Evolutionary conservation across 2,329 filamentous ascomycete species (phyloP).

Genomic region (Aspergillus novoparasiticus): DNA sequence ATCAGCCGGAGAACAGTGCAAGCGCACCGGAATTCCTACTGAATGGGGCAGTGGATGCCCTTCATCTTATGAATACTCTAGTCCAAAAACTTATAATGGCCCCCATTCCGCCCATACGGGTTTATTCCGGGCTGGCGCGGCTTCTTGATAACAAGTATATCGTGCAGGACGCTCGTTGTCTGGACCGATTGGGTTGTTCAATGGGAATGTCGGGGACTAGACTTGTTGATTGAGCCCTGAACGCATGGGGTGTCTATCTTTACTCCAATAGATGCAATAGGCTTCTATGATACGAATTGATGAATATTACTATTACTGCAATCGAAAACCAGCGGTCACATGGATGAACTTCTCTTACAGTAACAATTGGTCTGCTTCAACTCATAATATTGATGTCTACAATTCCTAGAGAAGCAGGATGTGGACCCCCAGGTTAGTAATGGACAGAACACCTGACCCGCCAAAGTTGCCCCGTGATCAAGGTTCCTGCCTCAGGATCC

Average conservation of each 20-base stretch:
- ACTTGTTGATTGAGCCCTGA: background rate
- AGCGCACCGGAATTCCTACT: background rate
- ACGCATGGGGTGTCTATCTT: background rate
- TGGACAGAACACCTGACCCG: background rate
- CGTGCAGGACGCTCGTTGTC: background rate
- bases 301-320: background rate
- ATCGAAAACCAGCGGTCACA: too few relatives aligned
- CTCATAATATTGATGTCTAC: background rate
- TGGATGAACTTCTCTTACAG: too few relatives aligned
- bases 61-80: background rate
- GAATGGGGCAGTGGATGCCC: background rate
- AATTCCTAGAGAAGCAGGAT: background rate
- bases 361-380: too few relatives aligned
- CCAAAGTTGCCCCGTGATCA: background rate
- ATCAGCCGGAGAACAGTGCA: background rate
- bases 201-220: background rate
- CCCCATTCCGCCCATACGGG: background rate
- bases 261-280: background rate
- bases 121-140: background rate
- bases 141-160: background rate
- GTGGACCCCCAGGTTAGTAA: background rate
- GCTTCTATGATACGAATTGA: background rate
- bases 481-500: background rate
- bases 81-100: background rate
- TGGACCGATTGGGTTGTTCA: background rate